Conservation (phyloP, 2,329 filamentous ascomycete genomes). For the Penicillium sp. region DNA sequence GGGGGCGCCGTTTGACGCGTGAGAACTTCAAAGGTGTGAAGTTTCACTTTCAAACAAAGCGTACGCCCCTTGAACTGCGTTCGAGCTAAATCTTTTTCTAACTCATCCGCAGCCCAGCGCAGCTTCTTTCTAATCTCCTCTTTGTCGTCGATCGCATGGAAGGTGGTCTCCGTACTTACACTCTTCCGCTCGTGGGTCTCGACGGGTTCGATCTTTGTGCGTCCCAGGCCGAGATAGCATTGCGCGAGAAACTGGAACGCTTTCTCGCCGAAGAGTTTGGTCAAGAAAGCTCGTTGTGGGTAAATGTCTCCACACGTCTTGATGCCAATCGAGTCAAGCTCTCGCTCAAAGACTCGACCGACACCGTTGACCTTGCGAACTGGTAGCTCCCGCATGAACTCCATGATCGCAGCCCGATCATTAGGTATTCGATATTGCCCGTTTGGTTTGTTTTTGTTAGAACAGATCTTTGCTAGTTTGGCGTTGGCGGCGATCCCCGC, state of each 20-base stretch:
- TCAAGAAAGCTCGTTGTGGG: slow-evolving; percentile 69
- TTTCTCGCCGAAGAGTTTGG: slow-evolving; percentile 85
- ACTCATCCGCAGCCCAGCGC: slow-evolving; percentile 75
- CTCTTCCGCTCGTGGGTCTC: slow-evolving; percentile 92
- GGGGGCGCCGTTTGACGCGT: slow-evolving; percentile 78
- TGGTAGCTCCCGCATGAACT: slow-evolving; percentile 80
- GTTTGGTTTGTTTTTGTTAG: slow-evolving; percentile 95
- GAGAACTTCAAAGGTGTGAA: slow-evolving; percentile 90
- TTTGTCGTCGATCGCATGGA: slow-evolving; percentile 74
- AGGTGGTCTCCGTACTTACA: slow-evolving; percentile 91
- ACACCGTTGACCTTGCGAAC: slow-evolving; percentile 93
- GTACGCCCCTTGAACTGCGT: slow-evolving; percentile 89
- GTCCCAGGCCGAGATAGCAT: slow-evolving; percentile 81
- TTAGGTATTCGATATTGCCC: slow-evolving; percentile 79
- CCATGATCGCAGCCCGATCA: slow-evolving; percentile 73
- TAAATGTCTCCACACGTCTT: slow-evolving; percentile 90
- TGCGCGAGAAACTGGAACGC: slow-evolving; percentile 82
- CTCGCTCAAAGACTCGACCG: slow-evolving; percentile 89
- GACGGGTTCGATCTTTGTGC: slow-evolving; percentile 80
- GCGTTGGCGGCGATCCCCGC: slow-evolving; percentile 94
- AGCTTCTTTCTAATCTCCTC: slow-evolving; percentile 73
- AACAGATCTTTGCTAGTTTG: slow-evolving; percentile 91
- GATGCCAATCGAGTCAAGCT: slow-evolving; percentile 83
- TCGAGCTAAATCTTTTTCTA: slow-evolving; percentile 79
- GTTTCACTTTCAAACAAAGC: slow-evolving; percentile 85